Evolutionary conservation across 352 stramenopile genomes (phyloP), one percentile per base, ranked within the genome.

Genomic region (Elongisporangium senticosum): DNA sequence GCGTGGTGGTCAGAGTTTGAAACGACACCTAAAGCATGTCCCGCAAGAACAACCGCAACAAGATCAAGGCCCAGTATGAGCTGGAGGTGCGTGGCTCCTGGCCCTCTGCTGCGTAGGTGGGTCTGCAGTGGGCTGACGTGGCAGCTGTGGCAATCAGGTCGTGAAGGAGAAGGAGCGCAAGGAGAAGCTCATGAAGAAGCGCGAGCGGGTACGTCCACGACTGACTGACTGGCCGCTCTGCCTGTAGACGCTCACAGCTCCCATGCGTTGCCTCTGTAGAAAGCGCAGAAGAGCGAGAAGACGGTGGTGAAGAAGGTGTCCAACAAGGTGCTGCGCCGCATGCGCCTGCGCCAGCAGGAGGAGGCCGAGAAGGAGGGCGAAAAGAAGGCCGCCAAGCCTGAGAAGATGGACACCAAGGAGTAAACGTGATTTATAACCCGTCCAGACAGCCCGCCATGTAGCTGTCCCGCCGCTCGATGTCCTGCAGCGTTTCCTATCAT

Each of bases 11-110:
- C 33, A 43, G 33, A 43, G 0, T 14, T 4, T 43, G 33, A 43
- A 43, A 43, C 33, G 33, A 43, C 33, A 43, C 33, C 2, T 2
- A 5, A 5, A 39, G 28, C 1, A 90, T 90, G 81, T 90, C 81
- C 49, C 77, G 77, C 64, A 90, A 90, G 77, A 89, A 89, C 65
- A 90, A 87, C 65, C 79, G 79, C 57, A 81, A 67, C 66, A 86
- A 87, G 57, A 87, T 89, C 56, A 89, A 90, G 68, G 79, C 81
- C 11, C 81, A 90, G 77, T 85, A 88, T 66, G 81, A 90, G 62
- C 67, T 87, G 48, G 81, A 90, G 67, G 79, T 88, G 56, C 51
- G 53, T 55, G 5, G 19, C 10, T 52, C 49, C 49, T 8, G 13
- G 2, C 2, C 20, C 2, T 4, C 33, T 6, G 28, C 3, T 52